A percentile compares a stretch with the other conserved stretches of the same genome.
Evolutionary conservation across 371 early-diverging fungal species (phyloP).

Genomic region (Mortierella sp.): DNA sequence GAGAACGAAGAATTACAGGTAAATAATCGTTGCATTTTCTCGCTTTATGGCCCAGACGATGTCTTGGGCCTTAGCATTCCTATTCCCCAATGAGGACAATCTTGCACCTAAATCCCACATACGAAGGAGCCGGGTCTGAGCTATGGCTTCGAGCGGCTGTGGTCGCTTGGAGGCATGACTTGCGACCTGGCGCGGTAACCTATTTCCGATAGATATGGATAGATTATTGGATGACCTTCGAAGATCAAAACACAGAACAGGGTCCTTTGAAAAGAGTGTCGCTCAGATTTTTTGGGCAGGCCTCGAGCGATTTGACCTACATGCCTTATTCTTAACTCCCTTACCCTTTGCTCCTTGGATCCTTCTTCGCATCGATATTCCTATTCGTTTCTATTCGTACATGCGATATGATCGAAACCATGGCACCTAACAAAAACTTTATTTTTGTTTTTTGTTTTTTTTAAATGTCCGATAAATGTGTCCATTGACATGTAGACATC

Average conservation of each 20-base stretch:
- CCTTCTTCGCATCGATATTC: too few species aligned
- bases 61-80: too few species aligned
- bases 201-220: constrained; percentile 49
- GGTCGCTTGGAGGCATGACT: not conserved
- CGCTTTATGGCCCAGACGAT: too few species aligned
- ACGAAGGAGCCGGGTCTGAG: constrained; percentile 38
- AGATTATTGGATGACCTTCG: constrained; percentile 53
- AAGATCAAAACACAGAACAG: constrained; percentile 19
- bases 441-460: too few species aligned
- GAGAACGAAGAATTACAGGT: constrained; percentile 49
- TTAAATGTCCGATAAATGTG: too few species aligned
- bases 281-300: constrained; percentile 47
- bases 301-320: constrained; percentile 56
- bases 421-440: too few species aligned
- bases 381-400: too few species aligned
- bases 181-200: constrained; percentile 37
- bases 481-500: too few species aligned
- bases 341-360: not conserved
- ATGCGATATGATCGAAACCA: not conserved
- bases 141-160: not conserved
- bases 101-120: not conserved
- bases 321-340: constrained; percentile 1
- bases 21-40: not conserved
- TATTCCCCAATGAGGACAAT: too few species aligned
- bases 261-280: constrained; percentile 54